Evolutionary conservation across 2,329 filamentous ascomycete genomes (phyloP).

Genomic region (Stemphylium vesicarium): DNA sequence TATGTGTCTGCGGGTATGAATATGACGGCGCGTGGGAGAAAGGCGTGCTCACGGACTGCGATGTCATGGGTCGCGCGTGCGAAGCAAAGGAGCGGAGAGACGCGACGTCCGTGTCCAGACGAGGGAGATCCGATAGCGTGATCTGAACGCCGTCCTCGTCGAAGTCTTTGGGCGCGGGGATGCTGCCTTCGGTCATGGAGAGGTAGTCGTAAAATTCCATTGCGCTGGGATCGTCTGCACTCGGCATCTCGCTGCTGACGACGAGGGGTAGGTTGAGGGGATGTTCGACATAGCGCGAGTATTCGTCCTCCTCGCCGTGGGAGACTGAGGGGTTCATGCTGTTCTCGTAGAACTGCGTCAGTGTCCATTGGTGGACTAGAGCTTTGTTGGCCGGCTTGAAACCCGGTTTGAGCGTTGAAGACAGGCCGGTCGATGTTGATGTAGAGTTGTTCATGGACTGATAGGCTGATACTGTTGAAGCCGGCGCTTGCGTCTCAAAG

Average conservation of each 20-base stretch:
- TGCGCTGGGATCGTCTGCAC: constrained; percentile 55
- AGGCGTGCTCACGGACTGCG: constrained; percentile 37
- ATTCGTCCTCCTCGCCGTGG: constrained; percentile 79
- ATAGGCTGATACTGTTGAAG: constrained; percentile 27
- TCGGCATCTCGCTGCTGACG: constrained; percentile 69
- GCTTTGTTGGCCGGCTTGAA: constrained; percentile 73
- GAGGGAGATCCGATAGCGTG: constrained; percentile 20
- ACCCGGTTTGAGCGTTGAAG: constrained; percentile 30
- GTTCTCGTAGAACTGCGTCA: constrained; percentile 83
- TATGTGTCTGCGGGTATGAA: constrained; percentile 27
- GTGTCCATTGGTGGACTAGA: constrained; percentile 84
- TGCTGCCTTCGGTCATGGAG: constrained; percentile 55
- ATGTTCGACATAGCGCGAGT: constrained; percentile 84
- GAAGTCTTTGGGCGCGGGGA: constrained; percentile 22
- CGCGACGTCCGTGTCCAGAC: constrained; percentile 31
- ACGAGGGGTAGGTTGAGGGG: constrained; percentile 88
- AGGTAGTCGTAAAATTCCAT: constrained; percentile 83
- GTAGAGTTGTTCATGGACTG: constrained; percentile 37
- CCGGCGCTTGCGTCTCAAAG: constrained; percentile 41
- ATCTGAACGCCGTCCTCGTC: constrained; percentile 26
- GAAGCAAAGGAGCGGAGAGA: constrained; percentile 31
- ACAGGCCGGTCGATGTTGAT: constrained; percentile 36
- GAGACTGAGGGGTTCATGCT: constrained; percentile 86
- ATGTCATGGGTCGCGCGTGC: constrained; percentile 33
- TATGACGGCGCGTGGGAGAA: constrained; percentile 43